These are phyloP conservation scores for Cryphonectria radicalis DNA, from an alignment of 2,329 filamentous ascomycete genomes.

Conservation along the genomic window DNA sequence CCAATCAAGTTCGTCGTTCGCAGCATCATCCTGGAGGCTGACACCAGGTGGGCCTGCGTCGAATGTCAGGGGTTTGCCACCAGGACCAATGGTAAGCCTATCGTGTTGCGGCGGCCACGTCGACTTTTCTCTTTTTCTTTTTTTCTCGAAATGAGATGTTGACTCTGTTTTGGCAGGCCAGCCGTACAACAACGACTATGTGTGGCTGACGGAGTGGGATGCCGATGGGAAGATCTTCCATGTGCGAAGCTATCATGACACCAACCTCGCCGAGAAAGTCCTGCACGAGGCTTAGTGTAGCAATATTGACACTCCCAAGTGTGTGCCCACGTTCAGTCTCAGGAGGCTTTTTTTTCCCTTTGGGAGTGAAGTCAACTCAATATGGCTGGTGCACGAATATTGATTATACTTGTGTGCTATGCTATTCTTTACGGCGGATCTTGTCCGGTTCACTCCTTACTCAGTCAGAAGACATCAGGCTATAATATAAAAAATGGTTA, in stretches of 20 bases:
- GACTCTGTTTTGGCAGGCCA: background rate
- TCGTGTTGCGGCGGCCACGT: too few species aligned
- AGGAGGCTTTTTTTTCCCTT: background rate
- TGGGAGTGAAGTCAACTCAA: background rate
- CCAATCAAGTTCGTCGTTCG: slow-evolving; percentile 13
- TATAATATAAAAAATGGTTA: background rate
- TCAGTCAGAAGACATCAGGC: background rate
- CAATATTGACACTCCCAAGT: too few species aligned
- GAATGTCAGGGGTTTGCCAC: slow-evolving; percentile 16
- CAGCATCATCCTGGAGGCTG: slow-evolving; percentile 11
- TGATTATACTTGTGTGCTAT: background rate
- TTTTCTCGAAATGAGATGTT: background rate
- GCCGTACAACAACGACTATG: slow-evolving; percentile 19
- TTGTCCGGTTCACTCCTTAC: background rate
- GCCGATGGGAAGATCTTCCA: slow-evolving; percentile 12
- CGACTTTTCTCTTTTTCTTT: background rate
- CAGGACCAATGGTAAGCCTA: slow-evolving; percentile 8
- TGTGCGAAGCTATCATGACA: slow-evolving; percentile 19
- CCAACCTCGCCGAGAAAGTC: slow-evolving; percentile 10
- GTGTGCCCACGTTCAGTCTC: background rate
- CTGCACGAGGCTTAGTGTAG: slow-evolving; percentile 6
- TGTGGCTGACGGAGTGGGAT: slow-evolving; percentile 18
- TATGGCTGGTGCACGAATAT: background rate
- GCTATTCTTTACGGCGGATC: background rate
- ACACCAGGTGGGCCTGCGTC: slow-evolving; percentile 13